These are phyloP conservation scores for Microcos paniculata DNA, from an alignment of 345 rosid genomes.

Conservation along the genomic window DNA sequence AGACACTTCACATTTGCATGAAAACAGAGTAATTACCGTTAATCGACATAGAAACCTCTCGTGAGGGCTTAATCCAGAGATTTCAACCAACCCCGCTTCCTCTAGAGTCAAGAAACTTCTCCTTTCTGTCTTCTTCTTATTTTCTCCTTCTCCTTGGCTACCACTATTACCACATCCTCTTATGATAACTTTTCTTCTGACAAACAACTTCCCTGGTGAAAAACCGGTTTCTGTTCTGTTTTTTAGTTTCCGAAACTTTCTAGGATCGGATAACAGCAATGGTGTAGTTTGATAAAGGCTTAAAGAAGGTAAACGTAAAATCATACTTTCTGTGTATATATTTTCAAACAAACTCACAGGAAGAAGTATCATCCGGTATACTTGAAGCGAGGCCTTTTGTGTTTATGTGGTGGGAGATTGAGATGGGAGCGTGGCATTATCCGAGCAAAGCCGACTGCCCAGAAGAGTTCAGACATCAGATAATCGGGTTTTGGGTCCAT, in stretches of 20 bases:
- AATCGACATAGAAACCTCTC: constrained; percentile 84
- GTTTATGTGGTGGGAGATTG: constrained; percentile 29
- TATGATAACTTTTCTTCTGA: constrained; percentile 18
- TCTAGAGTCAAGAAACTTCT: constrained; percentile 64
- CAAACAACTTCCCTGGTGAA: constrained; percentile 2
- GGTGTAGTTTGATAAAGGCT: constrained; percentile 26
- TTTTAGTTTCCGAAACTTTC: constrained; percentile 6
- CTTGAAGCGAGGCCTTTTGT: not conserved
- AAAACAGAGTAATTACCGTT: constrained; percentile 45
- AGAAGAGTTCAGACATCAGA: not conserved
- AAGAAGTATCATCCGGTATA: not conserved
- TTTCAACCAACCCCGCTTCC: constrained; percentile 90
- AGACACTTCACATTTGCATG: too few relatives aligned
- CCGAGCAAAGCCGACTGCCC: not conserved
- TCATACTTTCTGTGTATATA: constrained; percentile 17
- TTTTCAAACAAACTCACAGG: not conserved
- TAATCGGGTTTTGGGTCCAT: not conserved
- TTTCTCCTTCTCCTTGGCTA: constrained; percentile 38
- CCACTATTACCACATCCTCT: constrained; percentile 38
- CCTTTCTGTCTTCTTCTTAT: constrained; percentile 36
- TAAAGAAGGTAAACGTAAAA: constrained; percentile 20
- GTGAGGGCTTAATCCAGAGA: constrained; percentile 75
- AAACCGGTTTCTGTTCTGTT: constrained; percentile 7
- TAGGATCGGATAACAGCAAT: constrained; percentile 14
- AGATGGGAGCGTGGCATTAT: not conserved